phyloP scores from a whole-genome alignment of 441 rosid species.

The Pelargonium cotyledonis region DNA sequence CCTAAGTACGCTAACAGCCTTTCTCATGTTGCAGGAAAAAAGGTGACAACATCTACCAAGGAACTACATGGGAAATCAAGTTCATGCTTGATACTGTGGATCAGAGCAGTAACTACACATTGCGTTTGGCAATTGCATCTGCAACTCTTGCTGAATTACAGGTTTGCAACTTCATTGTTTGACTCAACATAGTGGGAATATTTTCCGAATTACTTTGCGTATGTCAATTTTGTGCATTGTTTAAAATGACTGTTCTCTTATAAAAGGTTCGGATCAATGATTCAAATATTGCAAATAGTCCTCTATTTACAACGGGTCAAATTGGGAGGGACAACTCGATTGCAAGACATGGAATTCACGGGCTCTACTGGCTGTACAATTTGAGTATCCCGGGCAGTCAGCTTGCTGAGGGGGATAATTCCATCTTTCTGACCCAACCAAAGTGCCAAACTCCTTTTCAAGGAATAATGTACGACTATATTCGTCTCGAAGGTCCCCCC shows the following conservation, averaged over 20 bases:
- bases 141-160: conserved; percentile 87
- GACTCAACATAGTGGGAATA: background rate
- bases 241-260: too few relatives aligned
- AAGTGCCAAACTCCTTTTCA: conserved; percentile 53
- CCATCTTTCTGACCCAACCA: conserved; percentile 61
- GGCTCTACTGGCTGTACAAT: conserved; percentile 67
- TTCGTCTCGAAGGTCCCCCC: conserved; percentile 75
- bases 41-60: conserved; percentile 43
- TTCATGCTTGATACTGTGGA: conserved; percentile 51
- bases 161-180: conserved; percentile 30
- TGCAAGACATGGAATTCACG: conserved; percentile 90
- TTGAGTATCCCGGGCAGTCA: conserved; percentile 39
- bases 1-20: background rate
- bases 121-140: conserved; percentile 76
- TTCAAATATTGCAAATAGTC: conserved; percentile 28
- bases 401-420: conserved; percentile 57
- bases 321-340: conserved; percentile 85
- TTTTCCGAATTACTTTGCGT: background rate
- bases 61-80: conserved; percentile 84
- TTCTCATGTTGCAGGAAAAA: conserved; percentile 38
- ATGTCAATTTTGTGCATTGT: background rate
- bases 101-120: conserved; percentile 39
- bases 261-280: conserved; percentile 67
- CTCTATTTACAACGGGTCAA: conserved; percentile 51
- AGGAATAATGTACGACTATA: conserved; percentile 84